Evolutionary conservation across 2,329 filamentous ascomycete species (phyloP).

Genomic region (Trichoderma semiorbis): DNA sequence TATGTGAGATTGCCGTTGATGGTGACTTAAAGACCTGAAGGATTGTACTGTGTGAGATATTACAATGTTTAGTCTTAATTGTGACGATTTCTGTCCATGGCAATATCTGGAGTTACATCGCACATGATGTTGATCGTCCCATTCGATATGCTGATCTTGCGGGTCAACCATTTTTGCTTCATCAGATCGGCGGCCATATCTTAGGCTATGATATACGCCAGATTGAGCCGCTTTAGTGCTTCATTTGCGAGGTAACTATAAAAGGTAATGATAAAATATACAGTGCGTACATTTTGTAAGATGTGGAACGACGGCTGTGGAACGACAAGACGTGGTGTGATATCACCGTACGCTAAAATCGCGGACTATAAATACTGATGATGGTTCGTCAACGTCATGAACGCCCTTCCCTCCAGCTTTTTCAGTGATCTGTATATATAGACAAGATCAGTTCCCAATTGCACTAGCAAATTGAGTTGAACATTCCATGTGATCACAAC

Average conservation of each 20-base stretch:
- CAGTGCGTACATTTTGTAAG: neutral
- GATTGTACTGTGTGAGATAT: neutral
- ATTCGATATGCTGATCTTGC: neutral
- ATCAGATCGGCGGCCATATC: neutral
- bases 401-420: neutral
- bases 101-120: neutral
- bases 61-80: neutral
- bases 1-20: neutral
- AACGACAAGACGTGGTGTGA: neutral
- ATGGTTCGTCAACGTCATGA: conserved; percentile 8
- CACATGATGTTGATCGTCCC: neutral
- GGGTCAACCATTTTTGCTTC: neutral
- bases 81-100: neutral
- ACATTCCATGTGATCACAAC: neutral
- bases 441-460: neutral
- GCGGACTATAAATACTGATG: neutral
- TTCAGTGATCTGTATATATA: neutral
- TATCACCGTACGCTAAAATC: neutral
- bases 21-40: neutral
- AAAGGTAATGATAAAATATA: neutral
- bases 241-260: neutral
- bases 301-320: neutral
- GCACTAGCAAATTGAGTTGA: neutral
- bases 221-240: neutral
- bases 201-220: neutral